These are phyloP conservation scores for Kwoniella shandongensis DNA, from an alignment of 768 basidiomycete species.

Conservation along the genomic window DNA sequence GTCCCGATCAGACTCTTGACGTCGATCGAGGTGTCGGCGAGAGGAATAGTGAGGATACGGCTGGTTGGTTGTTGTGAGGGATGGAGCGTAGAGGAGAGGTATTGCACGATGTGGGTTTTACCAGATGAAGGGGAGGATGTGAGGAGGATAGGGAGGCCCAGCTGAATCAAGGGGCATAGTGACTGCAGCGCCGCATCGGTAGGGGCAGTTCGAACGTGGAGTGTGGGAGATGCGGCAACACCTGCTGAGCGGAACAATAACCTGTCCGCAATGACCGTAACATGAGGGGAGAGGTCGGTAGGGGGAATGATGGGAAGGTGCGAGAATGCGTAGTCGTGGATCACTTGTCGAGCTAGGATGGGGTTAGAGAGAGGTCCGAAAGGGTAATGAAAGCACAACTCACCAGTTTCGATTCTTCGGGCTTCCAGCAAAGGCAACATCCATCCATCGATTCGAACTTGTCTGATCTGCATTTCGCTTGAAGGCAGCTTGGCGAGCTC, in stretches of 20 bases:
- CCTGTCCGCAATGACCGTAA: constrained; percentile 44
- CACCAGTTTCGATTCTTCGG: constrained; percentile 60
- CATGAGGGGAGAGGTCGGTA: constrained; percentile 46
- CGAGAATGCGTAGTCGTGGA: constrained; percentile 13
- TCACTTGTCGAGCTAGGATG: constrained; percentile 6
- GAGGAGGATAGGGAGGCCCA: constrained; percentile 74
- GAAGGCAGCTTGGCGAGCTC: constrained; percentile 16
- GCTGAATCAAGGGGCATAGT: constrained; percentile 66
- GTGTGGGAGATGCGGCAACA: constrained; percentile 9
- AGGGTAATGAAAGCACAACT: constrained; percentile 11
- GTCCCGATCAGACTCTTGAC: constrained; percentile 89
- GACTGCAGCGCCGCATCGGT: constrained; percentile 62
- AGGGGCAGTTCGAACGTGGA: constrained; percentile 65
- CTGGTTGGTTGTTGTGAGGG: constrained; percentile 59
- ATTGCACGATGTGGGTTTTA: constrained; percentile 74
- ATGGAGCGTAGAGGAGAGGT: constrained; percentile 69
- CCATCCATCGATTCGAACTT: constrained; percentile 69
- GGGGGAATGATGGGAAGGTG: constrained; percentile 62
- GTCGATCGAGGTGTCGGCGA: constrained; percentile 93
- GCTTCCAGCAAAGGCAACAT: constrained; percentile 71
- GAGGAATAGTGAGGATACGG: constrained; percentile 79
- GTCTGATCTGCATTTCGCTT: constrained; percentile 38
- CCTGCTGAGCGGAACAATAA: constrained; percentile 53
- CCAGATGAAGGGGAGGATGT: constrained; percentile 85
- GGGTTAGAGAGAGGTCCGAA: background rate